phyloP scores from a whole-genome alignment of 2,329 filamentous ascomycete species.

The Fusarium tjaetaba region DNA sequence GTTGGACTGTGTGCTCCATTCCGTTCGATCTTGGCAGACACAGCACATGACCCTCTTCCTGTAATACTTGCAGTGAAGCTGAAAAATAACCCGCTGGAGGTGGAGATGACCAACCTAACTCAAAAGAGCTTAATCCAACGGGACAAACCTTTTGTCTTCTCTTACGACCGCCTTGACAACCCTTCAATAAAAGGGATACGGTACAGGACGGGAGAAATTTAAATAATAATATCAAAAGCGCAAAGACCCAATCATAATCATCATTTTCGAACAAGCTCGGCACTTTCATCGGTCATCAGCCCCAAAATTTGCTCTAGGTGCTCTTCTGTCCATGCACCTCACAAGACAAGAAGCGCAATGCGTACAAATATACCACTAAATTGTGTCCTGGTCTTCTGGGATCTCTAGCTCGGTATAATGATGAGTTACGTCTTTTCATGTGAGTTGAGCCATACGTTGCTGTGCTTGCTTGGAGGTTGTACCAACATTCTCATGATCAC shows the following conservation, averaged over 20 bases:
- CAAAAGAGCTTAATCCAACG: conserved; percentile 24
- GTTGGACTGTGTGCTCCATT: background rate
- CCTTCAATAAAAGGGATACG: background rate
- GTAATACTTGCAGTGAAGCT: background rate
- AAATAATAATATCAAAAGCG: background rate
- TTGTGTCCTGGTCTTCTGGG: too few relatives aligned
- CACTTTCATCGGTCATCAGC: background rate
- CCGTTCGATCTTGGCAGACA: background rate
- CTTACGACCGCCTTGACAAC: conserved; percentile 5
- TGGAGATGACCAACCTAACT: conserved; percentile 6
- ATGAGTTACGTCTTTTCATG: too few relatives aligned
- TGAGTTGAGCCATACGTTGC: too few relatives aligned
- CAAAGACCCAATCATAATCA: background rate
- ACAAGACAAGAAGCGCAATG: too few relatives aligned
- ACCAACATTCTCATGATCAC: background rate
- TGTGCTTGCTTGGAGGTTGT: background rate
- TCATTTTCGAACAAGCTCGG: background rate
- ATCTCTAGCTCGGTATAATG: too few relatives aligned
- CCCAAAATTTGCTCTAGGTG: background rate
- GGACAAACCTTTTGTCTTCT: background rate
- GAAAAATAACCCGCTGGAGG: background rate
- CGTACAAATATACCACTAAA: too few relatives aligned
- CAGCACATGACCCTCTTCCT: conserved; percentile 1
- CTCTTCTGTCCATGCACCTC: too few relatives aligned
- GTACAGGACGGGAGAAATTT: background rate